Conservation (phyloP, 352 stramenopile species). For the Phytophthora agathidicida region DNA sequence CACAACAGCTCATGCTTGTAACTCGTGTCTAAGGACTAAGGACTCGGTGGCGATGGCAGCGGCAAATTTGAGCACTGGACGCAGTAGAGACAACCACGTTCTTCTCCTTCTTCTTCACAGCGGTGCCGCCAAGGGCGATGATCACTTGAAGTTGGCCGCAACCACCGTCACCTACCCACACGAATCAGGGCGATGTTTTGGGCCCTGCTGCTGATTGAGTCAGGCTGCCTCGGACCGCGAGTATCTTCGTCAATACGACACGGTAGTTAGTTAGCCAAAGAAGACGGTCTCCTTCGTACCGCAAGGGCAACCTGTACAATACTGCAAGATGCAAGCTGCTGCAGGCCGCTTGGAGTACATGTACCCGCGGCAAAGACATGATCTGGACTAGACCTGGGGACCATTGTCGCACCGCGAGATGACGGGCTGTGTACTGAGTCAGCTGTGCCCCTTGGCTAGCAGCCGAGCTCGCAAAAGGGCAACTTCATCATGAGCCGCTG, state of each 20-base stretch:
- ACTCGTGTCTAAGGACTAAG: too few species aligned
- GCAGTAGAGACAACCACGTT: too few species aligned
- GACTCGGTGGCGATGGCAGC: neutral
- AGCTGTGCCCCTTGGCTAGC: slow-evolving; percentile 14
- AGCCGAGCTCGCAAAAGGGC: neutral
- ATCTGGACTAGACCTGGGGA: slow-evolving; percentile 4
- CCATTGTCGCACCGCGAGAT: slow-evolving; percentile 25
- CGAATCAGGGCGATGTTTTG: slow-evolving; percentile 25
- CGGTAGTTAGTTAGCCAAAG: neutral
- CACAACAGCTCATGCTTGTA: neutral
- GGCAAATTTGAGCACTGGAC: neutral
- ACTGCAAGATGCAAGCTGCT: too few species aligned
- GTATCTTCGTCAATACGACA: slow-evolving; percentile 6
- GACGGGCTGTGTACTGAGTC: slow-evolving; percentile 15
- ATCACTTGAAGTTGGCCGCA: slow-evolving; percentile 25
- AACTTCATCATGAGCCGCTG: neutral
- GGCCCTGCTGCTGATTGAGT: slow-evolving; percentile 12
- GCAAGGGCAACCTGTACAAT: slow-evolving; percentile 4
- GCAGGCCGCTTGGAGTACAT: too few species aligned
- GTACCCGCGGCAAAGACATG: slow-evolving; percentile 4
- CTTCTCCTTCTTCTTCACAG: neutral
- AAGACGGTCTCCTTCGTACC: neutral
- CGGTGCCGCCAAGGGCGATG: neutral
- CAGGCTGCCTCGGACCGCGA: slow-evolving; percentile 4
- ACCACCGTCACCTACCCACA: slow-evolving; percentile 15